phyloP scores from a whole-genome alignment of 768 basidiomycete genomes.

The Panellus pusillus region DNA sequence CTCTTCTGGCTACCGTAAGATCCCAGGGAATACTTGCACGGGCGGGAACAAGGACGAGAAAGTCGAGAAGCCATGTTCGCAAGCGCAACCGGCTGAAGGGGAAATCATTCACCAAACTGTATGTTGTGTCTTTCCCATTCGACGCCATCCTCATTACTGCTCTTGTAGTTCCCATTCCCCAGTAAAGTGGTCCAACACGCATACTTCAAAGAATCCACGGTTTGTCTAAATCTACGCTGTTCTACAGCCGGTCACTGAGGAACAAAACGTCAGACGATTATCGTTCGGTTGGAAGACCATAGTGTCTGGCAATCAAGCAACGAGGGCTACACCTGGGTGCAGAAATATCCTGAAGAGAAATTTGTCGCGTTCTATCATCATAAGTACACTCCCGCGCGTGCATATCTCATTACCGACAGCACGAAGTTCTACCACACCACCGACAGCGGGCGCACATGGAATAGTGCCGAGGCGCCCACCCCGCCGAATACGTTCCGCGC shows the following conservation, averaged over 20 bases:
- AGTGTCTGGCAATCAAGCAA: constrained; percentile 93
- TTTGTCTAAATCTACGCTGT: constrained; percentile 29
- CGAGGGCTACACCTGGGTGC: constrained; percentile 91
- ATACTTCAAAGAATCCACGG: constrained; percentile 83
- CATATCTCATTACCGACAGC: constrained; percentile 82
- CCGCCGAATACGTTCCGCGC: constrained; percentile 79
- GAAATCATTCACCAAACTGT: constrained; percentile 75
- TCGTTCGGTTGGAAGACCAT: constrained; percentile 75
- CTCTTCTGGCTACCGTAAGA: constrained; percentile 88
- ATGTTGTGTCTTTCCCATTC: constrained; percentile 25
- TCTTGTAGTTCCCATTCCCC: constrained; percentile 62
- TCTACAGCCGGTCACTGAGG: constrained; percentile 6
- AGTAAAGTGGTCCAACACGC: constrained; percentile 67
- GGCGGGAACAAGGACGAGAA: constrained; percentile 74
- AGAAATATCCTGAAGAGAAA: constrained; percentile 54
- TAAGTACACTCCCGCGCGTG: constrained; percentile 72
- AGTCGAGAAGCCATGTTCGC: constrained; percentile 73
- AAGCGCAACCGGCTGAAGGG: constrained; percentile 82
- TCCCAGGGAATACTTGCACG: constrained; percentile 89
- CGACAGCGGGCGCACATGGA: constrained; percentile 77
- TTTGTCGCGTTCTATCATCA: constrained; percentile 91
- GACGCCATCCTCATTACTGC: neutral
- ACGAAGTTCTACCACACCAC: constrained; percentile 76
- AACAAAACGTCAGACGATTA: constrained; percentile 57
- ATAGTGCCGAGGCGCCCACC: constrained; percentile 52